phyloP scores from a whole-genome alignment of 805 yeast species.

The Kurtzmaniella fragi region DNA sequence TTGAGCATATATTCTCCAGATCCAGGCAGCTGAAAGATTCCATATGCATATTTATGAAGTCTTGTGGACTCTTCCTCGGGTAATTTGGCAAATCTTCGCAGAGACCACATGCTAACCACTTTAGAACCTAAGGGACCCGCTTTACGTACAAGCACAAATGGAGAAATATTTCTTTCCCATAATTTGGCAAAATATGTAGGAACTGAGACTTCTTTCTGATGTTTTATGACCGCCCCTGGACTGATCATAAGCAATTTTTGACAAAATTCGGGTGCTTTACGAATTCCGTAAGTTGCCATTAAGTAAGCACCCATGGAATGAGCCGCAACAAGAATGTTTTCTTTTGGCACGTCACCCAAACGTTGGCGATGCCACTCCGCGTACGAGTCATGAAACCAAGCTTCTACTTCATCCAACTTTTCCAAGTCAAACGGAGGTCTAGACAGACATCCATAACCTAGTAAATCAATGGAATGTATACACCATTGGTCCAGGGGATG shows the following conservation, averaged over 20 bases:
- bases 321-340: constrained; percentile 59
- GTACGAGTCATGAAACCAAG: constrained; percentile 61
- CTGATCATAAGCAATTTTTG: constrained; percentile 71
- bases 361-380: constrained; percentile 56
- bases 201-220: constrained; percentile 37
- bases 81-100: constrained; percentile 68
- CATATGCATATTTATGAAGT: constrained; percentile 76
- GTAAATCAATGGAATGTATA: constrained; percentile 79
- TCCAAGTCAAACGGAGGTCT: constrained; percentile 61
- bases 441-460: constrained; percentile 89
- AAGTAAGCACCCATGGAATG: constrained; percentile 94
- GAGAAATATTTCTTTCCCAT: constrained; percentile 87
- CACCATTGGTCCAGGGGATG: constrained; percentile 48
- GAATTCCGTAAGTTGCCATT: constrained; percentile 60
- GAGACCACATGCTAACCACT: constrained; percentile 86
- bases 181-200: constrained; percentile 76
- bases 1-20: constrained; percentile 92
- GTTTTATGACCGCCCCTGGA: constrained; percentile 79
- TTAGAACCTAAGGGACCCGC: constrained; percentile 81
- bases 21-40: constrained; percentile 80
- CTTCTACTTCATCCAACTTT: constrained; percentile 47
- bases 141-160: constrained; percentile 73
- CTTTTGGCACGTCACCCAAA: constrained; percentile 21
- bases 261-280: constrained; percentile 52
- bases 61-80: constrained; percentile 39